Percentiles rank a stretch among this genome's conserved stretches.
Conservation (phyloP, 1,139 yeast genomes). For the Candida sp. region DNA sequence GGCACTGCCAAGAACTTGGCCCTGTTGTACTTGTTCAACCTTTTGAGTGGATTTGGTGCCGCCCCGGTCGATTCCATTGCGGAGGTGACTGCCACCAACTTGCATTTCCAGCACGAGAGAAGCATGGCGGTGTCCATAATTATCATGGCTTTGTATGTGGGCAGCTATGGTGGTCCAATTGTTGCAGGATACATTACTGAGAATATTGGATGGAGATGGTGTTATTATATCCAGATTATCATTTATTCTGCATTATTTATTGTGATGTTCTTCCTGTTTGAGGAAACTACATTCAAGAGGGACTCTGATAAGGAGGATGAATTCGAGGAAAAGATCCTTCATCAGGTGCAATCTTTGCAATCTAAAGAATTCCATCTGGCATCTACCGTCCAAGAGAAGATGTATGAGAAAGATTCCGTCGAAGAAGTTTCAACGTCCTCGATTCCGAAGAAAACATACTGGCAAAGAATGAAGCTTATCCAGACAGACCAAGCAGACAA, state of each 20-base stretch:
- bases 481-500: constrained; percentile 44
- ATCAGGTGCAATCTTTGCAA: constrained; percentile 29
- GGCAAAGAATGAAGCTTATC: constrained; percentile 36
- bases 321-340: constrained; percentile 20
- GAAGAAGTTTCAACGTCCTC: not conserved
- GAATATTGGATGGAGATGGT: constrained; percentile 48
- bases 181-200: constrained; percentile 47
- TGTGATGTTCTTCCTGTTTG: constrained; percentile 45
- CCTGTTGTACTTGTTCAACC: constrained; percentile 32
- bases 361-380: constrained; percentile 14
- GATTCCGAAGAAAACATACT: constrained; percentile 28
- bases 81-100: constrained; percentile 51
- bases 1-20: constrained; percentile 30
- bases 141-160: constrained; percentile 48
- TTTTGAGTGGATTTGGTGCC: constrained; percentile 47
- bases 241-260: constrained; percentile 49
- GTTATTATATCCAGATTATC: constrained; percentile 48
- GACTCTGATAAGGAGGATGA: constrained; percentile 17
- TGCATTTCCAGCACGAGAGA: constrained; percentile 52
- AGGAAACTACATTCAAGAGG: constrained; percentile 44
- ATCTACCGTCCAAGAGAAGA: constrained; percentile 3
- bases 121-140: constrained; percentile 42
- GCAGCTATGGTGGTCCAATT: constrained; percentile 48
- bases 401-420: constrained; percentile 8
- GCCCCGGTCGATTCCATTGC: constrained; percentile 56